Percentiles rank a stretch among this genome's conserved stretches.
These are phyloP conservation scores for Pythium brachiatum DNA, from an alignment of 352 stramenopile genomes.

Conservation along the genomic window DNA sequence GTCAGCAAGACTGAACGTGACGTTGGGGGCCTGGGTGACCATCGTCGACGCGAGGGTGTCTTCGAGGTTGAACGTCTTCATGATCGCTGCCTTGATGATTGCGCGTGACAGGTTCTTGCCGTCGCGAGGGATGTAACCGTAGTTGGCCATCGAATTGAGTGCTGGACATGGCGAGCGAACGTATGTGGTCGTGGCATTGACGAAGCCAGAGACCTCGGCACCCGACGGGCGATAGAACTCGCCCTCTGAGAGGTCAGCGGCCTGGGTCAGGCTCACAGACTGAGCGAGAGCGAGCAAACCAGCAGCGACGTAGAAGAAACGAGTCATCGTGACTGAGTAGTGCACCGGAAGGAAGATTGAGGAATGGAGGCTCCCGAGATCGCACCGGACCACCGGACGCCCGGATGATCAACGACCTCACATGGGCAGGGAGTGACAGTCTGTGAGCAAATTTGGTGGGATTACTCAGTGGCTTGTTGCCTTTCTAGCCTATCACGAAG, in stretches of 20 bases:
- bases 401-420: no score
- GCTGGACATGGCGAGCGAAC: slow-evolving; percentile 42
- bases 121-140: slow-evolving; percentile 43
- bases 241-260: slow-evolving; percentile 5
- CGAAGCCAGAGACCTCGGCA: slow-evolving; percentile 27
- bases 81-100: slow-evolving; percentile 30
- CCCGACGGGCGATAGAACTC: slow-evolving; percentile 33
- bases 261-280: not conserved
- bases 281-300: not conserved
- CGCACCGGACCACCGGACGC: not conserved
- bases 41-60: slow-evolving; percentile 33
- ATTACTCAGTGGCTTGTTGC: not conserved
- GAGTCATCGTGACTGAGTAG: not conserved
- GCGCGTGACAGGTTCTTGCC: slow-evolving; percentile 40
- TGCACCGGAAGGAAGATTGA: not conserved
- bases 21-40: slow-evolving; percentile 21
- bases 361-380: not conserved
- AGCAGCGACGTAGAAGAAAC: not conserved
- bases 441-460: not conserved
- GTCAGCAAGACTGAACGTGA: slow-evolving; percentile 37
- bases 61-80: slow-evolving; percentile 49
- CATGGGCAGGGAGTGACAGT: no score
- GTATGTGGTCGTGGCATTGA: slow-evolving; percentile 26
- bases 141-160: slow-evolving; percentile 50
- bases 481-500: not conserved